phyloP scores from a whole-genome alignment of 2,329 filamentous ascomycete species.

The Ceratocystis albifundus region DNA sequence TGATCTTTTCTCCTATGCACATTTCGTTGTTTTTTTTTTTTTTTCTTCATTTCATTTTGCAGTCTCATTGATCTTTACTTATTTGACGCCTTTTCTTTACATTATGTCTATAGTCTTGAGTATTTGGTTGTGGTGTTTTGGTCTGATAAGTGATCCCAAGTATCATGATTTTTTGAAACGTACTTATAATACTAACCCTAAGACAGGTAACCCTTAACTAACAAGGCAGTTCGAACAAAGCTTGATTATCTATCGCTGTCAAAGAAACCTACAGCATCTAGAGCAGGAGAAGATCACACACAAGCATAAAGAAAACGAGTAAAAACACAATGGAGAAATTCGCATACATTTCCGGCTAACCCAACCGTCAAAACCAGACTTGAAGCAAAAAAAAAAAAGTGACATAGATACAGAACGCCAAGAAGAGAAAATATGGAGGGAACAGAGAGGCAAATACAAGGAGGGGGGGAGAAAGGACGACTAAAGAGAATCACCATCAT shows the following conservation, averaged over 20 bases:
- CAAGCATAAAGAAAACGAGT: background rate
- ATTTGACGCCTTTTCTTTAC: background rate
- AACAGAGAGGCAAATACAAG: background rate
- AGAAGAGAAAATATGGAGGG: slow-evolving; percentile 1
- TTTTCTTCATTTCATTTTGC: slow-evolving; percentile 3
- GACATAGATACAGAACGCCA: background rate
- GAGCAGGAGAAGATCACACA: background rate
- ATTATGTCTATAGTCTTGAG: background rate
- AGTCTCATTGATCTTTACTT: background rate
- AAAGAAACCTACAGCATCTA: background rate
- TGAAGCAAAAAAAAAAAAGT: background rate
- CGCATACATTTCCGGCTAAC: background rate
- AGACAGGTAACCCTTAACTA: no score
- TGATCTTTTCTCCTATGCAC: background rate
- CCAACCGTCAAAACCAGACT: background rate
- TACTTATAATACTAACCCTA: no score
- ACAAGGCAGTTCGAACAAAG: no score
- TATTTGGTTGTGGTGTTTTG: background rate
- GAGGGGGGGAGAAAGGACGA: background rate
- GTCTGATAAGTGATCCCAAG: no score
- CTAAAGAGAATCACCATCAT: no score
- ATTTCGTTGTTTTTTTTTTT: slow-evolving; percentile 1
- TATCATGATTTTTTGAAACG: no score
- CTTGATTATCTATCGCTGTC: background rate
- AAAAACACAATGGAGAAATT: background rate